Evolutionary conservation across 2,329 filamentous ascomycete species (phyloP), one percentile per base, ranked within the genome.

Genomic region (Sordariomycetes sp.): DNA sequence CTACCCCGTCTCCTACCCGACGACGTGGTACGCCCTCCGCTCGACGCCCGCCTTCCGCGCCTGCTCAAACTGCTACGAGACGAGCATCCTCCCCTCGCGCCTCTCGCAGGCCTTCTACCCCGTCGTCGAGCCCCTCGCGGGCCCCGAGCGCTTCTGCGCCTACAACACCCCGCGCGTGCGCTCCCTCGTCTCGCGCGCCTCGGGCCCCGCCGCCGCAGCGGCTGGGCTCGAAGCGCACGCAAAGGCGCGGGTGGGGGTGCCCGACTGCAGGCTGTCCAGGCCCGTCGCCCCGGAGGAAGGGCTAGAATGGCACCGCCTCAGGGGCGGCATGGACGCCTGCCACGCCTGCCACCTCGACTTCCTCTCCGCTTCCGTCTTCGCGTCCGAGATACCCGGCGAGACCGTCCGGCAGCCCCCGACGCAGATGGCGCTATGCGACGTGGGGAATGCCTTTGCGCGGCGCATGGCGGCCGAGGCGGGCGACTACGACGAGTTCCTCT

Each of bases 401-500:
- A 52, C 55, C 28, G 55, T 56, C 10, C 15, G n/a, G 10, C 55
- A 56, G 48, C 55, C 55, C 20, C 55, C 55, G 10, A 56, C 45
- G n/a, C 45, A 56, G 32, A 52, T 56, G 55, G 55, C 55, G 20
- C 55, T 56, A 12, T 56, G 55, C 55, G 55, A 56, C 48, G 20
- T 56, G 17, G 55, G 55, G 2, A 56, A 52, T 22, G 25, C 55
- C 1, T 56, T 56, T 35, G 50, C 55, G 48, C 45, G 55, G 55
- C 28, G 55, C 20, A 56, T 56, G 55, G 48, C 55, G 17, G 35
- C 45, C 55, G 55, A 56, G 48, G 45, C 55, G 13, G 55, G 55
- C n/a, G 55, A 56, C 42, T 56, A 56, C 55, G 55, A 52, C 32
- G 55, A 56, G 55, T 56, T 56, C 55, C 50, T 56, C 45, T 34